phyloP scores from a whole-genome alignment of 768 basidiomycete genomes.

The Albatrellus ellisii region DNA sequence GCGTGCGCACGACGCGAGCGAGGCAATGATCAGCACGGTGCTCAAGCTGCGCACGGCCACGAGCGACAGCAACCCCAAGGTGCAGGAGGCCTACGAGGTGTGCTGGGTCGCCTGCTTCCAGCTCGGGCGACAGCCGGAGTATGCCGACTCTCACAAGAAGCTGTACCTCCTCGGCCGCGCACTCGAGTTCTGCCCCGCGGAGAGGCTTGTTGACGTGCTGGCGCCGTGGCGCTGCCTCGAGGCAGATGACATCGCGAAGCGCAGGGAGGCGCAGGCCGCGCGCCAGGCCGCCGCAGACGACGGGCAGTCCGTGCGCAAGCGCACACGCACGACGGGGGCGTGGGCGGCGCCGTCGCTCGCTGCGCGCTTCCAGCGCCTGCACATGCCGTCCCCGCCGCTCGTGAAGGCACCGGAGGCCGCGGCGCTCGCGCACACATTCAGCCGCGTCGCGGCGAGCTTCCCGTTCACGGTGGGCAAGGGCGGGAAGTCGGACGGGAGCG shows the following conservation, averaged over 20 bases:
- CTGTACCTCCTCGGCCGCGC: constrained; percentile 67
- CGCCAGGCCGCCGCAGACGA: constrained; percentile 13
- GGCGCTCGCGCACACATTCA: constrained; percentile 71
- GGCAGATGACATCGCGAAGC: constrained; percentile 41
- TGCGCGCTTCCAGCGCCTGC: constrained; percentile 49
- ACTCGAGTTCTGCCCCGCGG: constrained; percentile 75
- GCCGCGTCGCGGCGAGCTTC: constrained; percentile 61
- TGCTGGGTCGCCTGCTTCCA: constrained; percentile 88
- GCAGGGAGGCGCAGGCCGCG: constrained; percentile 29
- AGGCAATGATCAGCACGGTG: constrained; percentile 58
- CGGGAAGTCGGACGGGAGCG: constrained; percentile 23
- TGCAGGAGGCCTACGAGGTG: constrained; percentile 59
- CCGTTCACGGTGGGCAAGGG: constrained; percentile 43
- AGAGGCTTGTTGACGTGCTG: constrained; percentile 68
- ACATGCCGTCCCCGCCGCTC: constrained; percentile 55
- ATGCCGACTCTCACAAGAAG: constrained; percentile 51
- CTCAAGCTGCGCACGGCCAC: constrained; percentile 28
- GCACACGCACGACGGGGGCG: not conserved
- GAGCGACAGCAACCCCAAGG: constrained; percentile 31
- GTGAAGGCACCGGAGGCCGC: constrained; percentile 68
- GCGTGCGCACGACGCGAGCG: constrained; percentile 57
- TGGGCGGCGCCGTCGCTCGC: constrained; percentile 33
- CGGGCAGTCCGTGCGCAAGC: constrained; percentile 1
- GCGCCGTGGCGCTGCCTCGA: constrained; percentile 66
- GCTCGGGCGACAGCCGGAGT: constrained; percentile 75